Base-by-base conservation (phyloP, 208 protist genomes). In the Trypanosoma caninum region DNA sequence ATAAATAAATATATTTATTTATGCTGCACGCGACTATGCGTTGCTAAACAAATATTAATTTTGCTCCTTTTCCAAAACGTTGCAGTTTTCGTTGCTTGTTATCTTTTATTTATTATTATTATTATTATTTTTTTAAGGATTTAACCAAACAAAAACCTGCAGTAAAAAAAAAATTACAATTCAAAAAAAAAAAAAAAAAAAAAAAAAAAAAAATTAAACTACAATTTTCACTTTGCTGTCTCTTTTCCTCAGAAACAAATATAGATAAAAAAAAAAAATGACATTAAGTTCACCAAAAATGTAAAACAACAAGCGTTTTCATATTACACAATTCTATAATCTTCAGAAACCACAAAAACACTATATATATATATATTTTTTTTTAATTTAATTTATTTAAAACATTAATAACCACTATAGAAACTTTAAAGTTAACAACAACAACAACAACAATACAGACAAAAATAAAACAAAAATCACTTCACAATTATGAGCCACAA, bases 121-220 rank as follows among this genome's bases (percentile, higher is more conserved):
- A 38, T 38, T 13, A 38, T 38, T 38, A 38, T 38, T 38, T 14
- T 38, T 38, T 38, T 38, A 30, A 54, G 28, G 38, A 44, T 51
- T 45, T 46, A 67, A 50, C 1, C 59, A 50, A 11, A 48, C n/a
- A 37, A 50, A 47, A 38, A 38, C 9, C 13, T 7, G 14, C 6
- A 31, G 23, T 30, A 10, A 54, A 30, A 37, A 3, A 31, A 18
- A 20, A 54, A 31, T 42, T 11, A 14, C 9, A 51, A 16, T 51
- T 27, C 22, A 41, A 27, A 55, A 2, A 20, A 55, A 33, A 45
- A 4, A 59, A 47, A 16, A 59, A 38, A n/a, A 41, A 40, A 16
- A 50, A 45, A 67, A 37, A 28, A 46, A 58, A 57, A 54, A n/a
- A 38, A 66, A 31, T 14, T 18, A 53, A 34, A 22, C 31, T 16